Evolutionary conservation across 768 basidiomycete genomes (phyloP).

Genomic region (Melanogaster broomeanus): DNA sequence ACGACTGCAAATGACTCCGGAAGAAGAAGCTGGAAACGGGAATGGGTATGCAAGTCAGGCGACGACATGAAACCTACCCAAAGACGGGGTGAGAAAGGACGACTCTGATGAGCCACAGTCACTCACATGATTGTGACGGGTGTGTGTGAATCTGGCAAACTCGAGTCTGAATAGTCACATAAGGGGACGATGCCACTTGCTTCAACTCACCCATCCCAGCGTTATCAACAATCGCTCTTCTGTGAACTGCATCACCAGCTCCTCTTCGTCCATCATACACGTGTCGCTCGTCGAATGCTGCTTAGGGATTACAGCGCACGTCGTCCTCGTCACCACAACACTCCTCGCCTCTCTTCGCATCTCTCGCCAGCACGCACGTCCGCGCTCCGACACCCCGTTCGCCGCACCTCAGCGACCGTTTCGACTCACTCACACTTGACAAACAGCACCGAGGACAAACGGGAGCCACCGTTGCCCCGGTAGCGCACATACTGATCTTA

Average conservation of each 20-base stretch:
- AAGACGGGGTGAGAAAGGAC: background rate
- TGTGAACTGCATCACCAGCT: constrained; percentile 82
- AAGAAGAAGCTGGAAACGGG: constrained; percentile 85
- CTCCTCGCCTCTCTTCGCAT: constrained; percentile 39
- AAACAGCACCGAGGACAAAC: no score
- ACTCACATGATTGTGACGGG: constrained; percentile 82
- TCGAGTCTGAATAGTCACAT: background rate
- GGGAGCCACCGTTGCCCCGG: no score
- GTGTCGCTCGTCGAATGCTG: constrained; percentile 88
- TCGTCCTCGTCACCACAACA: constrained; percentile 70
- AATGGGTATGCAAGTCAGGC: constrained; percentile 89
- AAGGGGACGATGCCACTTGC: background rate
- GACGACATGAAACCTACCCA: constrained; percentile 87
- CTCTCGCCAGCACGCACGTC: constrained; percentile 29
- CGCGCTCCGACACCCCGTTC: no score
- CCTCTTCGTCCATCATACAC: constrained; percentile 92
- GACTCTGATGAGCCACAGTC: background rate
- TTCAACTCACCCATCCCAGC: constrained; percentile 79
- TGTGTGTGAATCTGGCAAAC: constrained; percentile 82
- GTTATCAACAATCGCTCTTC: constrained; percentile 81
- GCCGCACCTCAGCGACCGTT: no score
- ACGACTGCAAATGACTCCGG: constrained; percentile 93
- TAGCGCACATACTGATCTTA: no score
- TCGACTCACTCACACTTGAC: no score
- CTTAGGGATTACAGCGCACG: constrained; percentile 83